phyloP scores from a whole-genome alignment of 2,329 filamentous ascomycete genomes.

The Colletotrichum tropicicola region DNA sequence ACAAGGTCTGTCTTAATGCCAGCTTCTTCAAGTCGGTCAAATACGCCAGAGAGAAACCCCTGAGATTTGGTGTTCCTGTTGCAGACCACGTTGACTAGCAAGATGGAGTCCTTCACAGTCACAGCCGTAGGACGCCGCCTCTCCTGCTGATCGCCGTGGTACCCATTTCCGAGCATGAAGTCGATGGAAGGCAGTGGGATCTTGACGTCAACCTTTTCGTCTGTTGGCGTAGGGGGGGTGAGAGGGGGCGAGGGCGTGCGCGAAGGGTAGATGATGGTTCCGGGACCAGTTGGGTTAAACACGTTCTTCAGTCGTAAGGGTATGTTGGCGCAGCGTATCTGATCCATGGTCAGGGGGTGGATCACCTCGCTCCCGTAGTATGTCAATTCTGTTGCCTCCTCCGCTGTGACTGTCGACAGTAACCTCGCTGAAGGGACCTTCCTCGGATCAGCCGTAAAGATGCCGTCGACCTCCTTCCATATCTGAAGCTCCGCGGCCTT shows the following conservation, averaged over 20 bases:
- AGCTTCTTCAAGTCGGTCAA: slow-evolving; percentile 87
- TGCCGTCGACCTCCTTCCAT: slow-evolving; percentile 98
- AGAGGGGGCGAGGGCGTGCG: slow-evolving; percentile 61
- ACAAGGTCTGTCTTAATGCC: slow-evolving; percentile 94
- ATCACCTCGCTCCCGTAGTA: slow-evolving; percentile 96
- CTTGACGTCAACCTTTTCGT: slow-evolving; percentile 51
- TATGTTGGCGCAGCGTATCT: slow-evolving; percentile 84
- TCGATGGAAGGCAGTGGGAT: slow-evolving; percentile 44
- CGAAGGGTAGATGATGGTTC: slow-evolving; percentile 85
- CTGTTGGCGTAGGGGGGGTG: slow-evolving; percentile 60
- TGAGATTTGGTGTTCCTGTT: slow-evolving; percentile 97
- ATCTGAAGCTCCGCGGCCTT: slow-evolving; percentile 90
- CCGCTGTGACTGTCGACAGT: slow-evolving; percentile 86
- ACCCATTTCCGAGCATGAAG: slow-evolving; percentile 20
- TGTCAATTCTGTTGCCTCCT: slow-evolving; percentile 94
- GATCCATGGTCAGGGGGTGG: slow-evolving; percentile 98
- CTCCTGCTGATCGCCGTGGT: slow-evolving; percentile 2
- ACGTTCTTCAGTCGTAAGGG: slow-evolving; percentile 92
- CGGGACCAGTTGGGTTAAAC: slow-evolving; percentile 81
- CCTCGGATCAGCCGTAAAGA: slow-evolving; percentile 84
- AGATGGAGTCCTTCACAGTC: slow-evolving; percentile 96
- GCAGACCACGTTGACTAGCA: slow-evolving; percentile 96
- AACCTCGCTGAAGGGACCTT: slow-evolving; percentile 92
- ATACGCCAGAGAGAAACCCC: slow-evolving; percentile 95
- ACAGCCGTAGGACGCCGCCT: slow-evolving; percentile 82